Base-by-base conservation (phyloP, 2,329 filamentous ascomycete genomes). In the Rhynchosporium agropyri region DNA sequence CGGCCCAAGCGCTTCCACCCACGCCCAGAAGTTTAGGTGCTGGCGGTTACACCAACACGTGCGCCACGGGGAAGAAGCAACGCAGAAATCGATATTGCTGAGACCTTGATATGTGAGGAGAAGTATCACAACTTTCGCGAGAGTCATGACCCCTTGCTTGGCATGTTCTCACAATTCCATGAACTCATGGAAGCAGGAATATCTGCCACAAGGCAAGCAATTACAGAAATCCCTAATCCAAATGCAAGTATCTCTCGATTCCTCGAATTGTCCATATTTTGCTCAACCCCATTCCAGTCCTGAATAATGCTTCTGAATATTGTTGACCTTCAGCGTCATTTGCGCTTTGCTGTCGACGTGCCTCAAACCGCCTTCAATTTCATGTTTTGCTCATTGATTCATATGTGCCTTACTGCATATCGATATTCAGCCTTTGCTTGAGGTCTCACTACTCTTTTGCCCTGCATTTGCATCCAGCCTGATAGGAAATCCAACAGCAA, bases 81-180 rank as follows among this genome's bases (percentile, higher is more conserved):
- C 36, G 45, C 8, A 7, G 28, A 45, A 13, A 40, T 45, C 28
- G 33, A 40, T 46, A 7, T 9, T 8, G 3, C 20, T 10, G 36
- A 28, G 29, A 31, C 3, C 36, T 38, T 48, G 55, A 58, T 28
- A 58, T 58, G 55, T 48, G 55, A 58, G 55, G 31, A 53, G 55
- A 15, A 45, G 38, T 33, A 31, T 42, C 29, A 20, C 33, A 57
- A 28, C 4, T 15, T 58, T 42, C 29, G 36, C 26, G 36, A 43
- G 53, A 3, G 6, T 42, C 9, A 20, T 20, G 20, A 7, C 28
- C 55, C 55, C 55, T 48, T 58, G 55, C 55, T 48, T 58, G 15
- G 38, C 42, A 43, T 20, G 10, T 13, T 7, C 26, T 13, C 36
- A 26, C 20, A 26, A 49, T 2, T 7, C 20, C 20, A 20, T 20